Percentiles rank a stretch among this genome's conserved stretches.
These are phyloP conservation scores for Sclerotinia glacialis DNA, from an alignment of 2,329 filamentous ascomycete species.

Conservation along the genomic window DNA sequence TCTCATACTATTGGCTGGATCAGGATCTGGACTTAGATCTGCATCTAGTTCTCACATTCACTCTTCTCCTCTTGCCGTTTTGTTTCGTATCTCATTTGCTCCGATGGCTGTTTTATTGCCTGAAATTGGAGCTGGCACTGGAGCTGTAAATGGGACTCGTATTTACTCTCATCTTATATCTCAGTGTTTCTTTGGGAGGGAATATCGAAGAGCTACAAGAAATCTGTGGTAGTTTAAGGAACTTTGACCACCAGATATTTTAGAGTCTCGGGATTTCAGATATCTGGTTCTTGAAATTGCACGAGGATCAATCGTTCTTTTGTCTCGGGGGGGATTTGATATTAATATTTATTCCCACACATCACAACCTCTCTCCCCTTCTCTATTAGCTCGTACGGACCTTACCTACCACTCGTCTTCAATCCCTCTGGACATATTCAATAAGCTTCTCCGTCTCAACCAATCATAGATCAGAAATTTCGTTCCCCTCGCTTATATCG, in stretches of 20 bases:
- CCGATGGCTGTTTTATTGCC: background rate
- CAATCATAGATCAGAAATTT: background rate
- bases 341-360: background rate
- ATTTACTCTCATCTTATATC: background rate
- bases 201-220: background rate
- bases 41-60: too few species aligned
- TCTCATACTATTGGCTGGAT: constrained; percentile 1
- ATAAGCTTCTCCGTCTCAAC: background rate
- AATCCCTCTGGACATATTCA: background rate
- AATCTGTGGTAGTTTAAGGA: background rate
- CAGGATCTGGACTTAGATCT: background rate
- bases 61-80: background rate
- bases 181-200: too few species aligned
- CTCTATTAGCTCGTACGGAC: background rate
- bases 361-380: background rate
- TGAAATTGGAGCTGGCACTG: background rate
- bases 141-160: background rate
- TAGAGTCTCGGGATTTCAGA: background rate
- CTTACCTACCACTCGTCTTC: background rate
- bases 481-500: background rate
- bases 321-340: background rate
- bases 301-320: background rate
- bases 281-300: background rate
- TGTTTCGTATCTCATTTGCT: background rate
- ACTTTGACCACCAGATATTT: background rate